Evolutionary conservation across 2,329 filamentous ascomycete species (phyloP), one percentile per base, ranked within the genome.

Genomic region (Calonectria honghensis): DNA sequence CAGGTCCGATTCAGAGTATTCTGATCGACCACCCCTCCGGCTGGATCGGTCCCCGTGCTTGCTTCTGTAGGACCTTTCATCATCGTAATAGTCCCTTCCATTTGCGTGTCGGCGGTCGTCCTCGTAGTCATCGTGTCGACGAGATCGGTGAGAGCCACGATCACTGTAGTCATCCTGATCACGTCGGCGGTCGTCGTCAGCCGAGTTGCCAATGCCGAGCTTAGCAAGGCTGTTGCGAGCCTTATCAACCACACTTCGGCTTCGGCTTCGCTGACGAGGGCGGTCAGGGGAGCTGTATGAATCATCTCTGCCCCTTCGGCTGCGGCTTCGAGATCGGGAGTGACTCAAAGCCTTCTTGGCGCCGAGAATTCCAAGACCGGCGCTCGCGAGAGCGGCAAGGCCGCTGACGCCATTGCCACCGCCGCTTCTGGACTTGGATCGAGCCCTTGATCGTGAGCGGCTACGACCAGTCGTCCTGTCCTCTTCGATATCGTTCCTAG

Each of bases 401-500:
- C 91, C 90, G 52, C 83, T 85, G 5, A 72, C 78, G 16, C 77
- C 79, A 84, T 87, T 85, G 29, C 87, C 83, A 48, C 85, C 85
- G 39, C 85, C 83, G 64, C 84, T 83, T 65, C 83, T 81, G 57
- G 88, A 88, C 71, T 86, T 84, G 63, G 93, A 93, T 67, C 92
- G 91, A 72, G 90, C 89, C 27, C 91, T 89, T 3, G 94, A 95
- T 65, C 93, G 90, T 35, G 94, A 95, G 59, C 92, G 92, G 77
- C 94, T 95, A 61, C 93, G 90, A 20, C 91, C 91, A 0, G 89
- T 91, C 59, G 84, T 84, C 75, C 85, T 86, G 84, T 90, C 93
- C 87, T 89, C 91, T 81, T 89, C 92, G 83, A 92, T 94, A 82
- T 90, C 91, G 84, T 88, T 91, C 86, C 89, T 90, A 63, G 94